Conservation (phyloP, 495 filamentous ascomycete genomes). For the Friedmanniomyces endolithicus region DNA sequence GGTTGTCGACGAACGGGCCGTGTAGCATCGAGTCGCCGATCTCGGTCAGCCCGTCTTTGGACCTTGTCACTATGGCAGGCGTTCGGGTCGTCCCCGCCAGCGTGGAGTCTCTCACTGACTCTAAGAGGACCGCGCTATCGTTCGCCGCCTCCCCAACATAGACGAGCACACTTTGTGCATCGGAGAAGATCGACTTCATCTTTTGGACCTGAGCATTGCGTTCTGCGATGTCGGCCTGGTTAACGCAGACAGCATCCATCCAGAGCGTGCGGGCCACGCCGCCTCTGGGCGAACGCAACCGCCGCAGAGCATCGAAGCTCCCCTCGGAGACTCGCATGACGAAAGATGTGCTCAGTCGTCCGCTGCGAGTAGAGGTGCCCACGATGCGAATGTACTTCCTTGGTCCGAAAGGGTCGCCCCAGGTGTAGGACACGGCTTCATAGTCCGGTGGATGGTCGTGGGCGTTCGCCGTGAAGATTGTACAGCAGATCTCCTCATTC, state of each 20-base stretch:
- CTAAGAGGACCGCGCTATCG: not conserved
- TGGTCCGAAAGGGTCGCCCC: not conserved
- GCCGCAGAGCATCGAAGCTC: not conserved
- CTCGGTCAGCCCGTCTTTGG: not conserved
- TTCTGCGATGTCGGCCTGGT: conserved; percentile 9
- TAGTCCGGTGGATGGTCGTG: not conserved
- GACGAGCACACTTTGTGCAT: conserved; percentile 10
- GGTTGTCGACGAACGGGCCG: not conserved
- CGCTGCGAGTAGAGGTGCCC: not conserved
- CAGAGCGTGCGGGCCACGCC: not conserved
- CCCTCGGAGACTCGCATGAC: not conserved
- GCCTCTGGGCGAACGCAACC: not conserved
- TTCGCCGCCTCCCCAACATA: conserved; percentile 13
- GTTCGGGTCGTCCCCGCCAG: not conserved
- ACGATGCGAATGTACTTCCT: not conserved
- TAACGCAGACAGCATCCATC: not conserved
- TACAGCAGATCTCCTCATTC: not conserved
- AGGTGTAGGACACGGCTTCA: not conserved
- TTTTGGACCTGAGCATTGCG: conserved; percentile 10
- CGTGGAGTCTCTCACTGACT: not conserved
- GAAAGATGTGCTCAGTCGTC: not conserved
- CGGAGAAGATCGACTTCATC: conserved; percentile 15
- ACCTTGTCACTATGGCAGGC: no score
- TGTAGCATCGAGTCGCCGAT: not conserved
- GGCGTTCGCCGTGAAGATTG: not conserved